These are phyloP conservation scores for Aureobasidium namibiae DNA, from an alignment of 2,329 filamentous ascomycete genomes.

Conservation along the genomic window DNA sequence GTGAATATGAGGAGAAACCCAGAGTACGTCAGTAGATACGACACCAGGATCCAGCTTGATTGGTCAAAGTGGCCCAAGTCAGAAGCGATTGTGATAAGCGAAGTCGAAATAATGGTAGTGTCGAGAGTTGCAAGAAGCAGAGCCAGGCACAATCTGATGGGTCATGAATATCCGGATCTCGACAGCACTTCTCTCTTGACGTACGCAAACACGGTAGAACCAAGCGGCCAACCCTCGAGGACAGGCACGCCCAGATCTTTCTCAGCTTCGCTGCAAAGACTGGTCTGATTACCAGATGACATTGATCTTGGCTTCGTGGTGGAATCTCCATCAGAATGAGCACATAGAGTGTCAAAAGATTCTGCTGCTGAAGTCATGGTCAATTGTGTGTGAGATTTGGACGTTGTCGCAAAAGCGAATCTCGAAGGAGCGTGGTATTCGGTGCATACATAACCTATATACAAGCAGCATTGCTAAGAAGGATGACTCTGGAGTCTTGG, in stretches of 20 bases:
- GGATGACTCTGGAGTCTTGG: too few relatives aligned
- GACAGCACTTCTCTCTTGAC: background rate
- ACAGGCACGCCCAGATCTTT: background rate
- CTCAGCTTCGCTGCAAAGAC: background rate
- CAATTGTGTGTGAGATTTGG: background rate
- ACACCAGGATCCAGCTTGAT: slow-evolving; percentile 4
- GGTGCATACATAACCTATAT: background rate
- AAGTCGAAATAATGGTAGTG: slow-evolving; percentile 10
- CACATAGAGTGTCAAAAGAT: too few relatives aligned
- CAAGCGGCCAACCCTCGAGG: background rate
- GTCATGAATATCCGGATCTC: background rate
- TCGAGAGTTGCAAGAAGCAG: slow-evolving; percentile 8
- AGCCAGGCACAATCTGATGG: background rate
- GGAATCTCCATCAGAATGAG: background rate
- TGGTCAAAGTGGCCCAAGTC: slow-evolving; percentile 6
- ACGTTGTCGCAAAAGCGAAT: background rate
- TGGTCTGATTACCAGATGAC: background rate
- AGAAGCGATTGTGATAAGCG: slow-evolving; percentile 7
- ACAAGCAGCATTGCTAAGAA: background rate
- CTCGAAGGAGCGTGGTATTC: background rate
- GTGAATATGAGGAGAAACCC: slow-evolving; percentile 13
- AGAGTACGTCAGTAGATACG: slow-evolving; percentile 8
- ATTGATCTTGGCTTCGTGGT: background rate
- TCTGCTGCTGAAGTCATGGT: background rate
- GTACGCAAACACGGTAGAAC: background rate